These are phyloP conservation scores for Microbotryum scabiosae DNA, from an alignment of 1,284 basidiomycete species.

Conservation along the genomic window DNA sequence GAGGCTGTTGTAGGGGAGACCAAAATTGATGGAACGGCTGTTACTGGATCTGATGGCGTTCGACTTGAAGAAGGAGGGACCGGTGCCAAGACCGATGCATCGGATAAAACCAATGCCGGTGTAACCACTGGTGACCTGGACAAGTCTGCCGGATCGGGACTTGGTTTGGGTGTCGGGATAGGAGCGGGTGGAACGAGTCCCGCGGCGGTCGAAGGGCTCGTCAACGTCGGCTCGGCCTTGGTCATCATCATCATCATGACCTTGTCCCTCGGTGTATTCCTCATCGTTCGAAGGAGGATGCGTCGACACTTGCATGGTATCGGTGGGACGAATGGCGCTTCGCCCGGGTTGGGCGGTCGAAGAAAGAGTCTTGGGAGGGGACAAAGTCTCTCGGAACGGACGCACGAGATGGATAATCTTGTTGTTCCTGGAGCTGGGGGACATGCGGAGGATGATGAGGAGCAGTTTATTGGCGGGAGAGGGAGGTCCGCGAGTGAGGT, in stretches of 20 bases:
- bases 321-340: slow-evolving; percentile 1
- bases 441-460: background rate
- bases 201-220: slow-evolving; percentile 56
- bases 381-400: too few species aligned
- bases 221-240: slow-evolving; percentile 80
- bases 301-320: slow-evolving; percentile 9
- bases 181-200: slow-evolving; percentile 72
- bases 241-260: slow-evolving; percentile 68
- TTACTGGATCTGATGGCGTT: slow-evolving; percentile 43
- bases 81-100: slow-evolving; percentile 38
- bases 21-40: slow-evolving; percentile 32
- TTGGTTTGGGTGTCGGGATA: slow-evolving; percentile 43
- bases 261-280: slow-evolving; percentile 58
- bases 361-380: background rate
- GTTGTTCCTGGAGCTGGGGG: too few species aligned
- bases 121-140: slow-evolving; percentile 39
- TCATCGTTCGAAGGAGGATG: slow-evolving; percentile 54
- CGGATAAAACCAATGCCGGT: slow-evolving; percentile 35
- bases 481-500: slow-evolving; percentile 8
- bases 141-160: background rate
- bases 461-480: slow-evolving; percentile 32
- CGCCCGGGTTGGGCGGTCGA: background rate
- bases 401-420: too few species aligned
- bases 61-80: slow-evolving; percentile 40
- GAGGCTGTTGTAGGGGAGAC: slow-evolving; percentile 49